phyloP scores from a whole-genome alignment of 768 basidiomycete species.

The Thelephora ganbajun region DNA sequence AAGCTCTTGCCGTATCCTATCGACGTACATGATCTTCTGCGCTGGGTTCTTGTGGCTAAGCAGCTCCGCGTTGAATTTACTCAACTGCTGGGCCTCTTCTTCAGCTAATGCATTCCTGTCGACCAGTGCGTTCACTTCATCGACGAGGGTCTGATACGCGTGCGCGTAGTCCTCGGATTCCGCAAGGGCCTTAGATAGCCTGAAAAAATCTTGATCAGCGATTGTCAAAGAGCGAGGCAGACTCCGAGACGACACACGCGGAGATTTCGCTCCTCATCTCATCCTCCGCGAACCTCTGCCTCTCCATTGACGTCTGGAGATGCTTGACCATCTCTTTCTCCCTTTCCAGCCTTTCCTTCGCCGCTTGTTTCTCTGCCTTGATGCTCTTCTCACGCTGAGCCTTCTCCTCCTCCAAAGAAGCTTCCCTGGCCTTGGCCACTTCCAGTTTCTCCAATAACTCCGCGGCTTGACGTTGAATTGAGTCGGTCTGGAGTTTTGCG shows the following conservation, averaged over 20 bases:
- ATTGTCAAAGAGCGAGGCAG: not conserved
- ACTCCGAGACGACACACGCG: not conserved
- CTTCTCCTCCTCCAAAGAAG: too few relatives aligned
- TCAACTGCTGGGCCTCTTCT: conserved; percentile 62
- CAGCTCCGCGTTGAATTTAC: conserved; percentile 76
- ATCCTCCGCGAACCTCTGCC: too few relatives aligned
- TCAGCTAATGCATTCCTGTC: conserved; percentile 67
- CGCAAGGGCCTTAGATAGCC: conserved; percentile 35
- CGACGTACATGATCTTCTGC: conserved; percentile 80
- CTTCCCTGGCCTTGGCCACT: too few relatives aligned
- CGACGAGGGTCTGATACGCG: conserved; percentile 51
- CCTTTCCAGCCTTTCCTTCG: too few relatives aligned
- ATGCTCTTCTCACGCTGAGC: too few relatives aligned
- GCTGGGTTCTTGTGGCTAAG: conserved; percentile 73
- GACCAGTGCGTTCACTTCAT: conserved; percentile 50
- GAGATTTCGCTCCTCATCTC: too few relatives aligned
- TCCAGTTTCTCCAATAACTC: too few relatives aligned
- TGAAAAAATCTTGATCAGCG: conserved; percentile 8
- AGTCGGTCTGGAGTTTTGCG: too few relatives aligned
- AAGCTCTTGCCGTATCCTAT: conserved; percentile 67
- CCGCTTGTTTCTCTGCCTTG: too few relatives aligned
- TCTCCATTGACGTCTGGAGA: too few relatives aligned
- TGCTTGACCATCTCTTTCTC: too few relatives aligned
- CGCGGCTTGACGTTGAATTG: too few relatives aligned
- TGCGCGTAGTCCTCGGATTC: conserved; percentile 55